Percentiles rank a stretch among this genome's conserved stretches.
Evolutionary conservation across 495 filamentous ascomycete species (phyloP).

Genomic region (Thozetella sp.): DNA sequence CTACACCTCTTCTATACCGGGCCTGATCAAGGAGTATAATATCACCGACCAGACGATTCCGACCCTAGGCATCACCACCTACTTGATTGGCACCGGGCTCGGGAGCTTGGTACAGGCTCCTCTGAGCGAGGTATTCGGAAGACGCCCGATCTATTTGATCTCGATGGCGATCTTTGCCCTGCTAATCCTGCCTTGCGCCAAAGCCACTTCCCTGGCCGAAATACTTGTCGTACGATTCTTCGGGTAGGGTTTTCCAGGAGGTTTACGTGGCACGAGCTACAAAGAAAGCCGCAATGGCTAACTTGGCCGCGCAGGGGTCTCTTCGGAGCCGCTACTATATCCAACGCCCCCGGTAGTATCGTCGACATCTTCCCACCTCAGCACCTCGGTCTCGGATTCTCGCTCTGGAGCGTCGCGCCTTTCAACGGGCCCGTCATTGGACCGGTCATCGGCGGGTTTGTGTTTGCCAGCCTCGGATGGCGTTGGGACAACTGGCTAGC

Average conservation of each 20-base stretch:
- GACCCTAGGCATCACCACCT: conserved; percentile 79
- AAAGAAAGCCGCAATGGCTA: no score
- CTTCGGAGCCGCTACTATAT: conserved; percentile 79
- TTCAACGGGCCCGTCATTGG: conserved; percentile 72
- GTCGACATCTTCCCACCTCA: conserved; percentile 75
- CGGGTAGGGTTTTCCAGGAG: conserved; percentile 40
- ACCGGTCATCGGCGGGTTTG: conserved; percentile 75
- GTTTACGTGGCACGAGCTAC: no score
- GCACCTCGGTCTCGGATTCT: conserved; percentile 71
- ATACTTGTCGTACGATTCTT: conserved; percentile 75
- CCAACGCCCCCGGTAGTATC: conserved; percentile 81
- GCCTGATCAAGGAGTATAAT: no score
- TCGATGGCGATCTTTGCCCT: conserved; percentile 64
- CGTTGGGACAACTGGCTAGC: conserved; percentile 87
- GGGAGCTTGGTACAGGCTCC: conserved; percentile 76
- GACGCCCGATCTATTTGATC: conserved; percentile 70
- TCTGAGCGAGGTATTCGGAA: conserved; percentile 76
- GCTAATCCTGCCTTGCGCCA: conserved; percentile 70
- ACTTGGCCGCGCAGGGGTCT: conserved; percentile 59
- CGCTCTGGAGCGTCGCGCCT: conserved; percentile 76
- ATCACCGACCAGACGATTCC: no score
- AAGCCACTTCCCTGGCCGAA: conserved; percentile 63
- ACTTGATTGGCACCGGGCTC: conserved; percentile 71
- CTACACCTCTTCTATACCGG: no score
- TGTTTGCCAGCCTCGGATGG: conserved; percentile 79